Base-by-base conservation (phyloP, 768 basidiomycete species). In the Suillus brevipes region DNA sequence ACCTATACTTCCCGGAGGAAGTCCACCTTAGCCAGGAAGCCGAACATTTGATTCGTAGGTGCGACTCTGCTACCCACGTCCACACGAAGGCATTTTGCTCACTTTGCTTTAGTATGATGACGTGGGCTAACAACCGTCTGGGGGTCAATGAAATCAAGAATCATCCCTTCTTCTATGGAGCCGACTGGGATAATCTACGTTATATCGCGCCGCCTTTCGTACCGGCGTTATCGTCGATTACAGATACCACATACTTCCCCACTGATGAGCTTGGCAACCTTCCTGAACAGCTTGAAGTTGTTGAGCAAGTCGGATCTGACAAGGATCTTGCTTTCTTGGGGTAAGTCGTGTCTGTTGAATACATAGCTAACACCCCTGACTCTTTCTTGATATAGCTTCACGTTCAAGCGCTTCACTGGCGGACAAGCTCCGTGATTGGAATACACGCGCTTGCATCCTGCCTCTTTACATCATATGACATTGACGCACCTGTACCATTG, bases 171-270 rank as follows among this genome's bases (percentile, higher is more conserved):
- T 96, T 96, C 78, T 90, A 86, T 70, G 97, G 97, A 34, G 97
- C 96, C 28, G 96, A 97, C 78, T 99, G 97, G 97, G 84, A 84
- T 52, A 83, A 89, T 4, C 87, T 99, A 74, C 89, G 96, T 37
- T 87, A 94, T 67, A 98, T 99, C 66, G 94, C 96, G 67, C 94
- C 95, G 28, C 97, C 97, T 1, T 98, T 98, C 76, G 92, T 99
- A 16, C 97, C 97, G 4, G 92, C 90, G 63, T 83, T 99, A 52
- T 89, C 92, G 68, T 95, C 92, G 36, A 91, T 92, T 71, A 95
- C 94, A 28, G 95, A 97, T 72, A 97, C 95, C 0, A 92, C 90
- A 3, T 97, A 98, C 80, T 98, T 98, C 90, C 95, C 95, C 3
- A 95, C 92, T 4, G 95, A 97, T 68, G 95, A 97, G 70, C 85